phyloP scores from a whole-genome alignment of 805 yeast species.

The Isabelozyma pseudorhagii region DNA sequence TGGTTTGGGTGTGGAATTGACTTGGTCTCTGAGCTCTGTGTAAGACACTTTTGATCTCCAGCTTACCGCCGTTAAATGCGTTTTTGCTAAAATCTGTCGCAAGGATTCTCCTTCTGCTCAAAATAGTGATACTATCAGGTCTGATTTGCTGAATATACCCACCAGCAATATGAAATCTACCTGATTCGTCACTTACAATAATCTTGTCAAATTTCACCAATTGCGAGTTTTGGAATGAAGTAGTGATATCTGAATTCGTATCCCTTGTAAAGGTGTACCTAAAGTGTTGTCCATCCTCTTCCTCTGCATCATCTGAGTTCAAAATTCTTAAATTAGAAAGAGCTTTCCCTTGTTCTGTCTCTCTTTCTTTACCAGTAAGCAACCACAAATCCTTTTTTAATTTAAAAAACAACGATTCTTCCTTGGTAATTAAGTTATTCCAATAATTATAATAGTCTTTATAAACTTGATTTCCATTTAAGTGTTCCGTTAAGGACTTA shows the following conservation, averaged over 20 bases:
- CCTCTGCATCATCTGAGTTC: constrained; percentile 15
- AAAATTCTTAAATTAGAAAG: constrained; percentile 49
- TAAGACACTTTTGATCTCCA: constrained; percentile 50
- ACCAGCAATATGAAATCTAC: constrained; percentile 69
- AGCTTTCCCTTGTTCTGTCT: constrained; percentile 56
- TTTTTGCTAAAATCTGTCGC: constrained; percentile 36
- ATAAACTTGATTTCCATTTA: constrained; percentile 38
- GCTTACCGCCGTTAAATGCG: constrained; percentile 47
- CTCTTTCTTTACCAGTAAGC: constrained; percentile 55
- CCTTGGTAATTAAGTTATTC: constrained; percentile 70
- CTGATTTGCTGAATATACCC: constrained; percentile 53
- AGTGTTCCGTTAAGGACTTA: constrained; percentile 48
- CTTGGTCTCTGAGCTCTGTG: constrained; percentile 5
- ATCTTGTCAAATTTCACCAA: constrained; percentile 59
- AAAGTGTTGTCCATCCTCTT: constrained; percentile 22
- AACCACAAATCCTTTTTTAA: constrained; percentile 69
- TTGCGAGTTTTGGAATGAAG: constrained; percentile 40
- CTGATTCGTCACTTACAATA: constrained; percentile 73
- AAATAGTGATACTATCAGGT: constrained; percentile 42
- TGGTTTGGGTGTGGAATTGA: background rate
- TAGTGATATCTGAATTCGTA: background rate
- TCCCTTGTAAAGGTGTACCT: constrained; percentile 50
- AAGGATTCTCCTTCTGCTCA: constrained; percentile 53
- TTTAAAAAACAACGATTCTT: constrained; percentile 56
- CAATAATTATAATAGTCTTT: constrained; percentile 63